Conservation (phyloP, 257 asterid species). For the Solanum sparsipilum region DNA sequence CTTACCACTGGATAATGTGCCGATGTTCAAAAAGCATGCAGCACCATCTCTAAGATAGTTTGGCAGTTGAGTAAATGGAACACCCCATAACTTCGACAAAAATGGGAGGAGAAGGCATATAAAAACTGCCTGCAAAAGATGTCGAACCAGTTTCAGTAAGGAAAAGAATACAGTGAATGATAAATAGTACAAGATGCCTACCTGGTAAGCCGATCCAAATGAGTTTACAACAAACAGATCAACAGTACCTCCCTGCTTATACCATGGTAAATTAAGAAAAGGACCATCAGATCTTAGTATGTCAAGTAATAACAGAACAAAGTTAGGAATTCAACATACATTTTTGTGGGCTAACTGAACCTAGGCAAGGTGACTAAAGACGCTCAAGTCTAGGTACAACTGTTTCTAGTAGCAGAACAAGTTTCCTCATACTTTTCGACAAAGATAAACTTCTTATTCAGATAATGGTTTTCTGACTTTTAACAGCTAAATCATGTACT, state of each 20-base stretch:
- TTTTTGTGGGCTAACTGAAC: background rate
- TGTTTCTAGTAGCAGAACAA: background rate
- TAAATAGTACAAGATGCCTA: slow-evolving; percentile 1
- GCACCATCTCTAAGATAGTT: slow-evolving; percentile 81
- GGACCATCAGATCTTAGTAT: background rate
- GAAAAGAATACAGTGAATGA: background rate
- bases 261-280: background rate
- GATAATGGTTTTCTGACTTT: background rate
- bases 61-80: slow-evolving; percentile 75
- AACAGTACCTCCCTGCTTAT: slow-evolving; percentile 58
- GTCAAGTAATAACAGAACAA: background rate
- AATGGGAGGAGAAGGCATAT: slow-evolving; percentile 89
- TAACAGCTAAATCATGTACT: background rate
- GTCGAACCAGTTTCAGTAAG: slow-evolving; percentile 11
- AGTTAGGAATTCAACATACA: background rate
- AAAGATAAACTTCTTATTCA: background rate
- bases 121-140: slow-evolving; percentile 57
- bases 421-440: background rate
- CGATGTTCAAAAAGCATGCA: slow-evolving; percentile 89
- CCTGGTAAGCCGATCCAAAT: slow-evolving; percentile 95
- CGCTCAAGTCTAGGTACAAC: background rate
- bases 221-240: slow-evolving; percentile 92
- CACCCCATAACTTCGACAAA: slow-evolving; percentile 89
- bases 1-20: slow-evolving; percentile 29
- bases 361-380: background rate